A percentile compares a stretch with the other conserved stretches of the same genome.
phyloP scores from a whole-genome alignment of 805 yeast species.

The Maudiozyma bulderi region DNA sequence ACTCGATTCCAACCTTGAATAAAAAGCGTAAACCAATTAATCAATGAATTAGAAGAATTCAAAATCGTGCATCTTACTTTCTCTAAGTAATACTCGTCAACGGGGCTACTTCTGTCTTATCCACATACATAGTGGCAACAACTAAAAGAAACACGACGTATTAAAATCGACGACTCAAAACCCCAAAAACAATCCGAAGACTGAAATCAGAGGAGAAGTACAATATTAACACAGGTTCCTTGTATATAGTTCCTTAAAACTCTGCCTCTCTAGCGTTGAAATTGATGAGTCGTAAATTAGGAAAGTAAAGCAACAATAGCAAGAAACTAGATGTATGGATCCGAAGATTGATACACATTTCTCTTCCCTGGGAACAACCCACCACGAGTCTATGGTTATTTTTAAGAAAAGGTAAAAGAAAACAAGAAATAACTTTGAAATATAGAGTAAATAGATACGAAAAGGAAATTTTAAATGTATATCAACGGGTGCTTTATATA shows the following conservation, averaged over 20 bases:
- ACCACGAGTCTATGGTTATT: constrained; percentile 24
- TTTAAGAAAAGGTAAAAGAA: constrained; percentile 2
- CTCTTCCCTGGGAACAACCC: constrained; percentile 15
- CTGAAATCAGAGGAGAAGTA: constrained; percentile 29
- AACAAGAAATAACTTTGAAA: not conserved
- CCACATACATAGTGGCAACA: constrained; percentile 40
- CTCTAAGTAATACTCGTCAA: constrained; percentile 81
- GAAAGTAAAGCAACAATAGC: constrained; percentile 29
- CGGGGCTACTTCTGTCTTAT: constrained; percentile 88
- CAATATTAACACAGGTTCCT: constrained; percentile 4
- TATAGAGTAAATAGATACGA: not conserved
- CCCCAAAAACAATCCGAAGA: constrained; percentile 13
- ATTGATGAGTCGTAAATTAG: constrained; percentile 33
- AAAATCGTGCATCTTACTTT: constrained; percentile 40
- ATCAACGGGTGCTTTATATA: not conserved
- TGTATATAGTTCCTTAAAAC: constrained; percentile 24
- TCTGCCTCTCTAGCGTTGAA: constrained; percentile 69
- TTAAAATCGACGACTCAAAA: constrained; percentile 21
- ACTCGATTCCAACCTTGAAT: constrained; percentile 36
- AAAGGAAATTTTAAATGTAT: not conserved
- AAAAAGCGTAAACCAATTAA: not conserved
- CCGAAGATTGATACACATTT: constrained; percentile 18
- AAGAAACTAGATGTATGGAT: constrained; percentile 18
- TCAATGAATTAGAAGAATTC: constrained; percentile 25
- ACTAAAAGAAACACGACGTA: constrained; percentile 31